Conservation (phyloP, 2,329 filamentous ascomycete genomes). For the Calonectria montana region DNA sequence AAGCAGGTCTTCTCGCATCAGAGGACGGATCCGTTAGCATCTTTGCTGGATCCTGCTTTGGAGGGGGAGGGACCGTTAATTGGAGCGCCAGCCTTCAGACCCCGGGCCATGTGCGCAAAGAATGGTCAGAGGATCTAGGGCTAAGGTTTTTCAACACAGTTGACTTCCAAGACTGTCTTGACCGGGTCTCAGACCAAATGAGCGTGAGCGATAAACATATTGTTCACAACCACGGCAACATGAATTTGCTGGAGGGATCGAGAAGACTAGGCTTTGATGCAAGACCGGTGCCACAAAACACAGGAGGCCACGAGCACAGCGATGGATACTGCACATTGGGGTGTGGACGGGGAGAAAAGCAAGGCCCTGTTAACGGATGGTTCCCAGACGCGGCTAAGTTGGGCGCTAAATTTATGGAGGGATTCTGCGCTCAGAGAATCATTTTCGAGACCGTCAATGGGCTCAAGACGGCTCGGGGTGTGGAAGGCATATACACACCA, state of each 20-base stretch:
- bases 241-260: slow-evolving; percentile 75
- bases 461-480: slow-evolving; percentile 69
- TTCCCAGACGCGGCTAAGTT: slow-evolving; percentile 78
- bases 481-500: slow-evolving; percentile 77
- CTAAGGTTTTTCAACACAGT: slow-evolving; percentile 76
- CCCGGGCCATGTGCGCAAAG: not conserved
- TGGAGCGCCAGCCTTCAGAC: slow-evolving; percentile 3
- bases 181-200: slow-evolving; percentile 81
- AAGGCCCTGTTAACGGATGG: slow-evolving; percentile 78
- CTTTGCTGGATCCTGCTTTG: not conserved
- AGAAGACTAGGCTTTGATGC: slow-evolving; percentile 75
- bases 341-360: slow-evolving; percentile 74
- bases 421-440: slow-evolving; percentile 74
- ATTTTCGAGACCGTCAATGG: slow-evolving; percentile 66
- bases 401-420: slow-evolving; percentile 81
- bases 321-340: slow-evolving; percentile 69
- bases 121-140: slow-evolving; percentile 46
- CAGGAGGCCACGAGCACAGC: slow-evolving; percentile 71
- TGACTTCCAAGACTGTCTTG: slow-evolving; percentile 77
- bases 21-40: not conserved
- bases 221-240: slow-evolving; percentile 75
- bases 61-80: not conserved
- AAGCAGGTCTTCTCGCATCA: not conserved
- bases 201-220: slow-evolving; percentile 73
- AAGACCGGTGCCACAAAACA: slow-evolving; percentile 79